Evolutionary conservation across 169 alveolate species (phyloP), one percentile per base, ranked within the genome.

Genomic region (Plasmodium ovale): DNA sequence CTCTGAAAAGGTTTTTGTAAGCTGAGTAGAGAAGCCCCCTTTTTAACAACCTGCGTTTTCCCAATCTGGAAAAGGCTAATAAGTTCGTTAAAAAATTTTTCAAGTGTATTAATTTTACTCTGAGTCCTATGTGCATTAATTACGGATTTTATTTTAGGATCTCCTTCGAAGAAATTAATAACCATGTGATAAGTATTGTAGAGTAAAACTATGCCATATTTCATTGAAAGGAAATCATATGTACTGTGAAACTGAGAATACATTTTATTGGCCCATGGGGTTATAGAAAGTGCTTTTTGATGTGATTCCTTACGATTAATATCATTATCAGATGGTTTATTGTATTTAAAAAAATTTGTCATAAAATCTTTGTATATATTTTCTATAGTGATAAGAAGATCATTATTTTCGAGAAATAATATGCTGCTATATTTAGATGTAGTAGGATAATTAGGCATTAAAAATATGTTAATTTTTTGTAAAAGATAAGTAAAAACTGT

Each of bases 371-470:
- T 31, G 19, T 77, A 77, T 35, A 77, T 60, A 0, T 39, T 23
- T n/a, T 77, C 88, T 25, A 44, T 23, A 19, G 21, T 62, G 31
- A 27, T 29, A 42, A 77, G n/a, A 23, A 77, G 12, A 42, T 77
- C 88, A 51, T 77, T 77, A 39, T 77, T 60, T 35, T 77, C 88
- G 23, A 35, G 5, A 25, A 54, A 77, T 25, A 77, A 35, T 5
- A 25, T 23, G 56, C 27, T 27, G 35, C 47, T 35, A 49, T 62
- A 16, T 25, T 29, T 44, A 0, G 29, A 27, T 37, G 10, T 56
- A 10, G 88, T 77, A 21, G 69, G 69, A 44, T 77, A 77, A 19
- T 23, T 44, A 0, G 88, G 88, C 74, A 77, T 64, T 16, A 64
- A 21, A 39, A 3, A 16, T 60, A 77, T 77, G 19, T 77, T 60